Percentiles rank a stretch among this genome's conserved stretches.
phyloP scores from a whole-genome alignment of 106 monocot genomes.

The Triglochin maritima region DNA sequence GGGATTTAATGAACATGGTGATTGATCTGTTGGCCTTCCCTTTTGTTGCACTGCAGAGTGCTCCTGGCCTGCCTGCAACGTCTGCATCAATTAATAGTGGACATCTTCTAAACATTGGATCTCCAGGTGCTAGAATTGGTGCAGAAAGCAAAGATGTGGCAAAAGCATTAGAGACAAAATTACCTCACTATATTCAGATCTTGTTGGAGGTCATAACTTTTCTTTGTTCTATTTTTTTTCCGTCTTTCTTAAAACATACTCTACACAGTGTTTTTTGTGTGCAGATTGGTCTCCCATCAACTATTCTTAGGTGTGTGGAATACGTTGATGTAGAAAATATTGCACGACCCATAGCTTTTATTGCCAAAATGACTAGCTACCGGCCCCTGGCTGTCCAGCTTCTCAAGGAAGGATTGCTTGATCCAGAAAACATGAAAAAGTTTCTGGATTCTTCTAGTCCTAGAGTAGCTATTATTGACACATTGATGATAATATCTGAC shows the following conservation, averaged over 20 bases:
- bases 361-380: constrained; percentile 93
- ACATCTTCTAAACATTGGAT: constrained; percentile 58
- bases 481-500: constrained; percentile 96
- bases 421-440: constrained; percentile 36
- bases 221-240: neutral
- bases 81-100: constrained; percentile 94
- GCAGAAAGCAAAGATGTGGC: constrained; percentile 63
- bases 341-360: constrained; percentile 59
- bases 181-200: constrained; percentile 72
- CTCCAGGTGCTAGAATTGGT: constrained; percentile 71
- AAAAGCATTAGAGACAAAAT: constrained; percentile 49
- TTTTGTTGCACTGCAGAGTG: constrained; percentile 82
- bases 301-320: constrained; percentile 51
- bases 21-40: constrained; percentile 95
- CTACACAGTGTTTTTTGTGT: constrained; percentile 1
- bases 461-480: constrained; percentile 70
- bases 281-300: constrained; percentile 55
- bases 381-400: constrained; percentile 72
- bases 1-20: constrained; percentile 60
- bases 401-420: constrained; percentile 66
- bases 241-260: neutral
- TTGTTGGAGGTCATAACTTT: constrained; percentile 54
- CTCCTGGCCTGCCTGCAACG: constrained; percentile 53
- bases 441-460: constrained; percentile 37
- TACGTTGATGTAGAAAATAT: constrained; percentile 46